phyloP scores from a whole-genome alignment of 2,329 filamentous ascomycete genomes.

The Clonostachys solani region DNA sequence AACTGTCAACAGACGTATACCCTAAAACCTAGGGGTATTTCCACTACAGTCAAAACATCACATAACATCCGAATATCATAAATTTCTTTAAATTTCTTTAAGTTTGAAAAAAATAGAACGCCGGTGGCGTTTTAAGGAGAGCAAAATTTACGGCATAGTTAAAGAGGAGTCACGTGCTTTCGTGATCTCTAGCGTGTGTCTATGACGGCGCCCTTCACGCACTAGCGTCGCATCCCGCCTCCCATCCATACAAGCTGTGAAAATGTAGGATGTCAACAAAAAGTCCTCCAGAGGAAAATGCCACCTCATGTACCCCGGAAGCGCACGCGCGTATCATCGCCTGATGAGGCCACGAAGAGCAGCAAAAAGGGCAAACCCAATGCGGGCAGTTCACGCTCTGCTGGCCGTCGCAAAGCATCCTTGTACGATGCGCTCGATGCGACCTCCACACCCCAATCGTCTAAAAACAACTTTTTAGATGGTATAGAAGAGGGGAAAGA shows the following conservation, averaged over 20 bases:
- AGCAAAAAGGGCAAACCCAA: slow-evolving; percentile 10
- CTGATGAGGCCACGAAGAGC: slow-evolving; percentile 17
- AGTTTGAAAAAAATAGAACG: too few relatives aligned
- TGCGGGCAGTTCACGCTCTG: slow-evolving; percentile 2
- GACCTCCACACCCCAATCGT: slow-evolving; percentile 34
- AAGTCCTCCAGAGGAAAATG: slow-evolving; percentile 39
- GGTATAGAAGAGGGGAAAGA: slow-evolving; percentile 32
- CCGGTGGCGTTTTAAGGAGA: too few relatives aligned
- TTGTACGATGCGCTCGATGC: slow-evolving; percentile 60
- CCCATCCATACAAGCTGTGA: too few relatives aligned
- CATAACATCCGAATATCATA: too few relatives aligned
- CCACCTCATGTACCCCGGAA: slow-evolving; percentile 67
- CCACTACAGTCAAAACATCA: too few relatives aligned
- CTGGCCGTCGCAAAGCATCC: slow-evolving; percentile 42
- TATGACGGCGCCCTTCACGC: slow-evolving; percentile 14
- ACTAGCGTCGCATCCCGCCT: neutral
- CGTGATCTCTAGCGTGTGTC: slow-evolving; percentile 16
- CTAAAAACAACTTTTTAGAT: slow-evolving; percentile 27
- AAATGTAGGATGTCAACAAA: too few relatives aligned
- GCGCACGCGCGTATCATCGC: slow-evolving; percentile 44
- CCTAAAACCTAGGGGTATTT: too few relatives aligned
- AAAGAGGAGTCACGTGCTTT: slow-evolving; percentile 15
- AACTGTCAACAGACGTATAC: too few relatives aligned
- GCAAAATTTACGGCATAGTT: too few relatives aligned
- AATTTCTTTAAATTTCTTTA: too few relatives aligned